A percentile compares a stretch with the other conserved stretches of the same genome.
These are phyloP conservation scores for Clathrus columnatus DNA, from an alignment of 768 basidiomycete genomes.

Conservation along the genomic window DNA sequence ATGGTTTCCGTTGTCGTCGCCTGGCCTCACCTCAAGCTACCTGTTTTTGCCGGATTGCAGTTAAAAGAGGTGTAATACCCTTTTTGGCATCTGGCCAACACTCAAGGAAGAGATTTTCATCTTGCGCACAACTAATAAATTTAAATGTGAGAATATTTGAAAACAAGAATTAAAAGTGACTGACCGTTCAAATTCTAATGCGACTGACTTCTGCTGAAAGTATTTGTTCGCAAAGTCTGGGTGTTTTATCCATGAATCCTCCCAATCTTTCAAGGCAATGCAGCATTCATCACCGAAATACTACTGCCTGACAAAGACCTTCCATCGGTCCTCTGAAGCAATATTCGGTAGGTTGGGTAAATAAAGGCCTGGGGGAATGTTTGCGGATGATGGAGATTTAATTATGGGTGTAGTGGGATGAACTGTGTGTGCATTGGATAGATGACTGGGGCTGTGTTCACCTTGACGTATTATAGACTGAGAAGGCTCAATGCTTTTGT, in stretches of 20 bases:
- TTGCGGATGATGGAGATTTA: background rate
- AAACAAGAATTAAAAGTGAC: background rate
- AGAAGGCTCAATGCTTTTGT: background rate
- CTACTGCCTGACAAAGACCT: background rate
- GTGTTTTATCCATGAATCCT: background rate
- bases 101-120: no score
- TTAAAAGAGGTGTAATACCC: no score
- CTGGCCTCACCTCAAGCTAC: no score
- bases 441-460: background rate
- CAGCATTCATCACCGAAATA: background rate
- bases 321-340: background rate
- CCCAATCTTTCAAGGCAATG: slow-evolving; percentile 1
- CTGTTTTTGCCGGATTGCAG: no score
- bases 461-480: background rate
- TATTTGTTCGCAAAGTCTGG: background rate
- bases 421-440: background rate
- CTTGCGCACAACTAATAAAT: no score
- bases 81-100: no score
- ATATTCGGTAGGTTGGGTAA: background rate
- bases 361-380: background rate
- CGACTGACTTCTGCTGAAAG: background rate
- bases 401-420: background rate
- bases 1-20: no score
- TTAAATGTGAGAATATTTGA: no score
- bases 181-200: background rate